Evolutionary conservation across 306 rosid species (phyloP).

Genomic region (Nissolia schottii): DNA sequence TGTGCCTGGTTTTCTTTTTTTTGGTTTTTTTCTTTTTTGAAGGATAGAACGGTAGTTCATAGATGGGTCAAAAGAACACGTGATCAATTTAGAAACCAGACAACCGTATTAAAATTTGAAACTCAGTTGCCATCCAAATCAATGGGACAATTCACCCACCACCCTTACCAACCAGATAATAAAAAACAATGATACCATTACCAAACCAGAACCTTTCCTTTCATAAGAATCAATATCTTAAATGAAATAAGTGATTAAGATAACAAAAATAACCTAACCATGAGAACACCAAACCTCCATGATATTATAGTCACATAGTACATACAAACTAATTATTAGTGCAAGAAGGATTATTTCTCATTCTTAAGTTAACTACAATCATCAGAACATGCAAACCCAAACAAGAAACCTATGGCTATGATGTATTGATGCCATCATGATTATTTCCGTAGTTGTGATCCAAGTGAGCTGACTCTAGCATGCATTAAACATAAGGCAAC

Average conservation of each 20-base stretch:
- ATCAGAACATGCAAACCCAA: background rate
- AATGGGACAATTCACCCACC: slow-evolving; percentile 9
- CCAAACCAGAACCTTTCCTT: slow-evolving; percentile 11
- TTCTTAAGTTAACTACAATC: background rate
- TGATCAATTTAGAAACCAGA: background rate
- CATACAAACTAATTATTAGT: background rate
- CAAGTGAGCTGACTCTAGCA: background rate
- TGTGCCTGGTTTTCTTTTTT: background rate
- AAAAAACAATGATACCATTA: background rate
- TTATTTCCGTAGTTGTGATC: background rate
- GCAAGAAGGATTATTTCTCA: background rate
- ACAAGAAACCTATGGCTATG: background rate
- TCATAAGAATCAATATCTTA: slow-evolving; percentile 15
- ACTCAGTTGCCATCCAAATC: slow-evolving; percentile 7
- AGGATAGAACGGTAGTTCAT: background rate
- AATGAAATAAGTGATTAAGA: background rate
- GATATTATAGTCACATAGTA: slow-evolving; percentile 1
- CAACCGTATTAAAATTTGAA: background rate
- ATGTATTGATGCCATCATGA: background rate
- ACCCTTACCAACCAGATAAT: background rate
- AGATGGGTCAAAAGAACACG: background rate
- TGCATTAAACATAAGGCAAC: background rate
- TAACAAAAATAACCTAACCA: background rate
- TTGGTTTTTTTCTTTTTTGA: background rate
- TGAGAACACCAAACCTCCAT: background rate